A percentile compares a stretch with the other conserved stretches of the same genome.
phyloP scores from a whole-genome alignment of 306 rosid species.

The Boehmeria nivea region DNA sequence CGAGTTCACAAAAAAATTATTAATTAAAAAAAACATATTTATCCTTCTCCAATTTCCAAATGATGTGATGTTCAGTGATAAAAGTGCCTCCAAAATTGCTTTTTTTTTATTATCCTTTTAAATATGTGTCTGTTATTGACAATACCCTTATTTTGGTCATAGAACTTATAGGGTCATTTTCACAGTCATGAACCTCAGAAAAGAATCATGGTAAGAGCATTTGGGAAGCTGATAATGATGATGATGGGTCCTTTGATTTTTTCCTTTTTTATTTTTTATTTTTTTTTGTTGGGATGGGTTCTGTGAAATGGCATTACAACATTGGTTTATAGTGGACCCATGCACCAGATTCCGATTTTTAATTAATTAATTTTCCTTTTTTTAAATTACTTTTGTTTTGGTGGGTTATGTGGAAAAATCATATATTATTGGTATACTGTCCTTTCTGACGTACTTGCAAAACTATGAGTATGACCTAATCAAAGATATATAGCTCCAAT shows the following conservation, averaged over 20 bases:
- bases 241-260: not conserved
- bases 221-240: slow-evolving; percentile 10
- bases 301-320: not conserved
- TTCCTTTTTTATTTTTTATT: not conserved
- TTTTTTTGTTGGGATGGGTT: not conserved
- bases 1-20: too few relatives aligned
- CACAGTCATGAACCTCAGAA: not conserved
- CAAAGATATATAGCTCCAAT: slow-evolving; percentile 3
- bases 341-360: not conserved
- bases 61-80: not conserved
- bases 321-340: slow-evolving; percentile 2
- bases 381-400: not conserved
- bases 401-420: not conserved
- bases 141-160: not conserved
- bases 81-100: not conserved
- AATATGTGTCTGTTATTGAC: not conserved
- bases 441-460: slow-evolving; percentile 10
- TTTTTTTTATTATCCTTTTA: not conserved
- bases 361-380: not conserved
- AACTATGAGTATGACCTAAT: slow-evolving; percentile 11
- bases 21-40: too few relatives aligned
- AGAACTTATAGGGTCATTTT: not conserved
- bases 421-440: slow-evolving; percentile 10
- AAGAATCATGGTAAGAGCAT: slow-evolving; percentile 4
- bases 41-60: not conserved